phyloP scores from a whole-genome alignment of 768 basidiomycete genomes.

The Daedaleopsis sinensis region DNA sequence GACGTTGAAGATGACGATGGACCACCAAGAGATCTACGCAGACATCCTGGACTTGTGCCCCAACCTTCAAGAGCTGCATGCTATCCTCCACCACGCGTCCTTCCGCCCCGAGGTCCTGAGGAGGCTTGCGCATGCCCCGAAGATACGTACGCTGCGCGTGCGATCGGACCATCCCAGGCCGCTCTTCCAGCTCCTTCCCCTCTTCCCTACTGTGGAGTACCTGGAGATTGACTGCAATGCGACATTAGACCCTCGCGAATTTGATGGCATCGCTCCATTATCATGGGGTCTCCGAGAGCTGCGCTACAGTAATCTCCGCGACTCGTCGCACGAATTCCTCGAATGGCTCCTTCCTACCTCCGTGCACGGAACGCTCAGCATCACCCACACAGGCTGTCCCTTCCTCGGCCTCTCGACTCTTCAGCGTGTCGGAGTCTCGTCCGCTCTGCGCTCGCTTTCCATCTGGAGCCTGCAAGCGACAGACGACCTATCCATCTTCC shows the following conservation, averaged over 20 bases:
- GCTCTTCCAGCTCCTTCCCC: slow-evolving; percentile 14
- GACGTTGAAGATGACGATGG: not conserved
- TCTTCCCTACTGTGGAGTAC: slow-evolving; percentile 6
- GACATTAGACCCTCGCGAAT: not conserved
- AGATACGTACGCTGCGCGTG: slow-evolving; percentile 9
- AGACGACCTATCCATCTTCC: slow-evolving; percentile 4
- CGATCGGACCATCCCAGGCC: slow-evolving; percentile 12
- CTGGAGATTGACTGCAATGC: slow-evolving; percentile 13
- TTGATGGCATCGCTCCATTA: not conserved
- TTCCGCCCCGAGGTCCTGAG: slow-evolving; percentile 6
- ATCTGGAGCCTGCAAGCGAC: not conserved
- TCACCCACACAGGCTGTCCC: too few species aligned
- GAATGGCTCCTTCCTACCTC: too few species aligned
- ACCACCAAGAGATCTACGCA: slow-evolving; percentile 7
- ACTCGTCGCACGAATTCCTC: too few species aligned
- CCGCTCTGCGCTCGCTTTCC: slow-evolving; percentile 6
- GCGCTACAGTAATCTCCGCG: slow-evolving; percentile 7
- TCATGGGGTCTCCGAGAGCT: slow-evolving; percentile 12
- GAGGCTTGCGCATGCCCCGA: slow-evolving; percentile 4
- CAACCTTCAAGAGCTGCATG: slow-evolving; percentile 6
- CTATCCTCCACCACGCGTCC: slow-evolving; percentile 1
- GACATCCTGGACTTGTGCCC: slow-evolving; percentile 7
- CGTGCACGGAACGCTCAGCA: too few species aligned
- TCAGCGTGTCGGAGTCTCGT: not conserved
- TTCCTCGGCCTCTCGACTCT: slow-evolving; percentile 1